Conservation (phyloP, 257 asterid species). For the Verbascum thapsus region DNA sequence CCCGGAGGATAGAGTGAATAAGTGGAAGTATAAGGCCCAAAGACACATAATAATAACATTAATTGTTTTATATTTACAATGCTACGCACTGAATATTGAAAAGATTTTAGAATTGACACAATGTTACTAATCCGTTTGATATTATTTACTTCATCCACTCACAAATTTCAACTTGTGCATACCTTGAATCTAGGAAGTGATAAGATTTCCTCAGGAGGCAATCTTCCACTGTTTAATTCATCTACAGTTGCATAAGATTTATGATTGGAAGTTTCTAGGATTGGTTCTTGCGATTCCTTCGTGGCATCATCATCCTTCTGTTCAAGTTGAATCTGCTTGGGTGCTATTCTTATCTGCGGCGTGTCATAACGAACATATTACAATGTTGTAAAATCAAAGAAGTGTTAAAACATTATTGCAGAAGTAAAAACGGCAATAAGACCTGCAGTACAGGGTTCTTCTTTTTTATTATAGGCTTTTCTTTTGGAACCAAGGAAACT, state of each 20-base stretch:
- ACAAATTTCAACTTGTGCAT: background rate
- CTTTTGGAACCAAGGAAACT: slow-evolving; percentile 78
- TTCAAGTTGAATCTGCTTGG: slow-evolving; percentile 65
- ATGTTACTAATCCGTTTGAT: background rate
- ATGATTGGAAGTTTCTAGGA: slow-evolving; percentile 39
- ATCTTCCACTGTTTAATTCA: slow-evolving; percentile 67
- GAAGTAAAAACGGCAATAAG: slow-evolving; percentile 26
- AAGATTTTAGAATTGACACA: background rate
- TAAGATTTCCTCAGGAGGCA: slow-evolving; percentile 90
- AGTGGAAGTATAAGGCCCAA: too few species aligned
- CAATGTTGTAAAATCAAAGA: slow-evolving; percentile 18
- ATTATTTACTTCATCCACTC: background rate
- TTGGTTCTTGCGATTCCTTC: slow-evolving; percentile 39
- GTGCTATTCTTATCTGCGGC: slow-evolving; percentile 75
- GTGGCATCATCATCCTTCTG: slow-evolving; percentile 37
- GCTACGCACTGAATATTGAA: background rate
- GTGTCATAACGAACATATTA: slow-evolving; percentile 23
- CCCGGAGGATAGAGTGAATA: too few species aligned
- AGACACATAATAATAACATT: too few species aligned
- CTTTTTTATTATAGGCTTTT: slow-evolving; percentile 75
- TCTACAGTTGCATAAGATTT: slow-evolving; percentile 66
- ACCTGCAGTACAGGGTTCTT: slow-evolving; percentile 81
- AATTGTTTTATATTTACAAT: background rate
- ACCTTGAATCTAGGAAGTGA: slow-evolving; percentile 96
- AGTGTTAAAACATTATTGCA: slow-evolving; percentile 2